These are phyloP conservation scores for Colletotrichum chlorophyti DNA, from an alignment of 2,329 filamentous ascomycete species.

Conservation along the genomic window DNA sequence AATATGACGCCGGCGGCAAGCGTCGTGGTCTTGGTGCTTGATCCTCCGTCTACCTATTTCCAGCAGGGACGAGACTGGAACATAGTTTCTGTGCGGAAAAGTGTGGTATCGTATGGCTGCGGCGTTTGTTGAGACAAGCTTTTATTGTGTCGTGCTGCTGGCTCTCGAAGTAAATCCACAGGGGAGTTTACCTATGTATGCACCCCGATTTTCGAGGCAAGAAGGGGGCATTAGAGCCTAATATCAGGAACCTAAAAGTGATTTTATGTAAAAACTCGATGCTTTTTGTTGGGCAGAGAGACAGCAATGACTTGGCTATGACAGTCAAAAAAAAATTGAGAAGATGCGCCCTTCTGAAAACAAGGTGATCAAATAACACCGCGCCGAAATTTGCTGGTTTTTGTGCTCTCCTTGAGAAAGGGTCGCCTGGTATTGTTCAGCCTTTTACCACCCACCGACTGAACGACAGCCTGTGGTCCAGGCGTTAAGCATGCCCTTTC, in stretches of 20 bases:
- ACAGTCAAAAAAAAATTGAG: not conserved
- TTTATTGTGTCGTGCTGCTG: too few relatives aligned
- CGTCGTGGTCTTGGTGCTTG: slow-evolving; percentile 60
- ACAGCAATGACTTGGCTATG: not conserved
- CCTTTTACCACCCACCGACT: not conserved
- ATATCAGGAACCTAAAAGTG: too few relatives aligned
- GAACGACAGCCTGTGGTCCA: not conserved
- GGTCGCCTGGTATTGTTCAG: slow-evolving; percentile 18
- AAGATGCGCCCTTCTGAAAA: too few relatives aligned
- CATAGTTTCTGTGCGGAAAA: slow-evolving; percentile 5
- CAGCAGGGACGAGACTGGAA: slow-evolving; percentile 9
- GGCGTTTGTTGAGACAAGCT: too few relatives aligned
- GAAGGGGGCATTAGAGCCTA: too few relatives aligned
- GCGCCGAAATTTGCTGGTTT: slow-evolving; percentile 7
- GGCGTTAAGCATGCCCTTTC: not conserved
- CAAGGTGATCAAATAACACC: slow-evolving; percentile 1
- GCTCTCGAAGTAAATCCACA: too few relatives aligned
- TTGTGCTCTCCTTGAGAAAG: slow-evolving; percentile 17
- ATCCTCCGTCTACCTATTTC: too few relatives aligned
- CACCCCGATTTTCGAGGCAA: too few relatives aligned
- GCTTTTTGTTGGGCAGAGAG: slow-evolving; percentile 2
- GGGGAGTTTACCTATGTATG: too few relatives aligned
- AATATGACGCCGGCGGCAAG: slow-evolving; percentile 57
- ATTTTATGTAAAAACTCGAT: too few relatives aligned
- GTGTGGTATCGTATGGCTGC: slow-evolving; percentile 3